Percentiles rank a stretch among this genome's conserved stretches.
phyloP scores from a whole-genome alignment of 2,329 filamentous ascomycete genomes.

The Fusarium paranaense region DNA sequence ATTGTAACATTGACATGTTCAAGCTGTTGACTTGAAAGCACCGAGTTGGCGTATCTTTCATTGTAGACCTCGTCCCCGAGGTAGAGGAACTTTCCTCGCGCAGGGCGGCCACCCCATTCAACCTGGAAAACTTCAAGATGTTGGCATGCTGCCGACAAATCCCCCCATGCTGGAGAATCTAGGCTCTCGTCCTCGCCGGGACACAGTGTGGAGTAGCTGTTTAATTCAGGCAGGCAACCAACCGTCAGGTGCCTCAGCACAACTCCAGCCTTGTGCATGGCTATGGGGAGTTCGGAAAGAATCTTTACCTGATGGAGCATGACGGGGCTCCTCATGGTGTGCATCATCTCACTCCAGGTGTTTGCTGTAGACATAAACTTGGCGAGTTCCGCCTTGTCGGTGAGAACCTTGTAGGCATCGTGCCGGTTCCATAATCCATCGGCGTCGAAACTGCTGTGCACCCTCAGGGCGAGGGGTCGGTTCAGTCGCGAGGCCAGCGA shows the following conservation, averaged over 20 bases:
- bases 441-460: neutral
- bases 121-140: neutral
- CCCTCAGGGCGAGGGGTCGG: neutral
- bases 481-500: neutral
- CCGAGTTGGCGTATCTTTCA: neutral
- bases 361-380: neutral
- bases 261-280: neutral
- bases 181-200: neutral
- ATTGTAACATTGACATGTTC: neutral
- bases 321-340: neutral
- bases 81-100: neutral
- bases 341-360: neutral
- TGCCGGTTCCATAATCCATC: neutral
- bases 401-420: neutral
- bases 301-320: neutral
- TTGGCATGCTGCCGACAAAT: neutral
- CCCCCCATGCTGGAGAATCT: neutral
- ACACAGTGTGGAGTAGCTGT: neutral
- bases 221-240: neutral
- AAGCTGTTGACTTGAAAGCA: neutral
- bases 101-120: neutral
- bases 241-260: neutral
- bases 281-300: neutral
- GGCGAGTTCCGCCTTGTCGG: neutral
- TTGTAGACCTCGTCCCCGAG: neutral